Conservation (phyloP, 2,329 filamentous ascomycete species). For the Ophiostoma pallidulum region DNA sequence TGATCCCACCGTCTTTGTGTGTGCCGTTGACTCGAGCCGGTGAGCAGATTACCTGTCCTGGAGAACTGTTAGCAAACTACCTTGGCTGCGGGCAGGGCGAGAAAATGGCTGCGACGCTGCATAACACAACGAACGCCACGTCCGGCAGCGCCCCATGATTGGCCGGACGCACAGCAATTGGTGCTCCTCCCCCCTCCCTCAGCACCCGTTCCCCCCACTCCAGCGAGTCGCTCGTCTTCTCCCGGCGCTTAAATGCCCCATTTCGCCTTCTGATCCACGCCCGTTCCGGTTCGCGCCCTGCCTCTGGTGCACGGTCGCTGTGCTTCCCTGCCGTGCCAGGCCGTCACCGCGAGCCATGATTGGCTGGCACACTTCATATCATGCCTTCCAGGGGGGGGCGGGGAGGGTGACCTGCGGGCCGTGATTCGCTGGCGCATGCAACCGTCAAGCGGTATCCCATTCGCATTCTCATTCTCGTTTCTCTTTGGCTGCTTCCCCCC, state of each 20-base stretch:
- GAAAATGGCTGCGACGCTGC: too few relatives aligned
- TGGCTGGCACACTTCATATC: constrained; percentile 10
- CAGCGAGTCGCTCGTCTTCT: constrained; percentile 3
- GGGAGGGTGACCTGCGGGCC: background rate
- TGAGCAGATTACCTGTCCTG: too few relatives aligned
- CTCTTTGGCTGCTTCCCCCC: background rate
- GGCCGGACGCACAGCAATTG: too few relatives aligned
- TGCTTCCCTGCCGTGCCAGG: too few relatives aligned
- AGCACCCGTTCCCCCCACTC: background rate
- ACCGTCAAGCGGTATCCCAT: background rate
- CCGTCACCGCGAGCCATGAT: constrained; percentile 6
- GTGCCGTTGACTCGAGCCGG: too few relatives aligned
- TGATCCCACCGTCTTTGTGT: too few relatives aligned
- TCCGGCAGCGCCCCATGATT: too few relatives aligned
- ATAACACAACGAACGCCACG: too few relatives aligned
- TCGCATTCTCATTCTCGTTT: background rate
- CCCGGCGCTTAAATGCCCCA: constrained; percentile 3
- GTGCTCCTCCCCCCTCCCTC: too few relatives aligned
- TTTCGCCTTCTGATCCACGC: background rate
- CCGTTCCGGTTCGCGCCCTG: background rate
- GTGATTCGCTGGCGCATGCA: constrained; percentile 4
- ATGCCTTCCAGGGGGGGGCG: background rate
- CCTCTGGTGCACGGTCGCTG: background rate
- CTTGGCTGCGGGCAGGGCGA: too few relatives aligned
- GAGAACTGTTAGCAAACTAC: too few relatives aligned